These are phyloP conservation scores for Filobasidium wieringae DNA, from an alignment of 768 basidiomycete genomes.

Conservation along the genomic window DNA sequence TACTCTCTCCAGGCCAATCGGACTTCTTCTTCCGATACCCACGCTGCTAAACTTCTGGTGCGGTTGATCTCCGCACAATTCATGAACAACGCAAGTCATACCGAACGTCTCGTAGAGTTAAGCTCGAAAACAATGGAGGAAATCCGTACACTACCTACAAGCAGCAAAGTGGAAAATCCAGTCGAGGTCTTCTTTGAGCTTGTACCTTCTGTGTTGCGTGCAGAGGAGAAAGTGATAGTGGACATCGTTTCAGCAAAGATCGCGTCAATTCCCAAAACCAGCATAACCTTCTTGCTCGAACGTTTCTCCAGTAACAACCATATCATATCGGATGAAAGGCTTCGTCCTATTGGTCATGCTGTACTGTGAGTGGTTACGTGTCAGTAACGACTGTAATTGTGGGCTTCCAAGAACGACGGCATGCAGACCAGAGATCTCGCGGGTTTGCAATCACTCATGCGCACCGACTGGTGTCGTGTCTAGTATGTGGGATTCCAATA, in stretches of 20 bases:
- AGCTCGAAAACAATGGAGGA: not conserved
- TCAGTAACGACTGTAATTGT: not conserved
- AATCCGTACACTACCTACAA: not conserved
- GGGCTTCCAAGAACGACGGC: too few relatives aligned
- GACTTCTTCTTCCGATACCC: not conserved
- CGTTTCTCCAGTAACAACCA: slow-evolving; percentile 15
- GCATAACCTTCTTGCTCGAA: slow-evolving; percentile 4
- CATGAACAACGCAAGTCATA: not conserved
- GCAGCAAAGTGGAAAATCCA: not conserved
- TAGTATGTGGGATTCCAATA: not conserved
- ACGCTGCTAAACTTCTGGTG: not conserved
- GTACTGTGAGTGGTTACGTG: slow-evolving; percentile 8
- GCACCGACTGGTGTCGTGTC: not conserved
- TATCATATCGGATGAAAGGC: slow-evolving; percentile 12
- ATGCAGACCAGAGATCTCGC: slow-evolving; percentile 13
- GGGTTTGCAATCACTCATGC: slow-evolving; percentile 15
- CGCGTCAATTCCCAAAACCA: not conserved
- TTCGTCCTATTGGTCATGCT: slow-evolving; percentile 14
- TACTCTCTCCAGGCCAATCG: not conserved
- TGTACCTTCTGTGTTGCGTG: not conserved
- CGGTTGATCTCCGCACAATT: not conserved
- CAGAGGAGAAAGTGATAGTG: slow-evolving; percentile 2
- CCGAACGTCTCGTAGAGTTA: not conserved
- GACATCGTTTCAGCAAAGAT: slow-evolving; percentile 1
- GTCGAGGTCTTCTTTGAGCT: slow-evolving; percentile 10